Base-by-base conservation (phyloP, 2,329 filamentous ascomycete species). In the Tolypocladium tropicale region DNA sequence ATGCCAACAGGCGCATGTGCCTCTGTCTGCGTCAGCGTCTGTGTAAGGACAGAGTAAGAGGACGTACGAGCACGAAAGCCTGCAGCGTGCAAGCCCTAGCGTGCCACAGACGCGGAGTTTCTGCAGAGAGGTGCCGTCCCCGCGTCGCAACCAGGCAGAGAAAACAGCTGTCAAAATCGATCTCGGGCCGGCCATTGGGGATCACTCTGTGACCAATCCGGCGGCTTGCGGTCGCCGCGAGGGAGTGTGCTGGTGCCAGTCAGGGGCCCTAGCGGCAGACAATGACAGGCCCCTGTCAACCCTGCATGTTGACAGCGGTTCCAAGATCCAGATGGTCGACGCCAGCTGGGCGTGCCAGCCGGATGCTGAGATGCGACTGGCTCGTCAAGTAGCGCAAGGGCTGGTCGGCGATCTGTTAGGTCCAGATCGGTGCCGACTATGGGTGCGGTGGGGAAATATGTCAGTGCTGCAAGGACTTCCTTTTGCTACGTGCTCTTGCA, bases 341-440 rank as follows among this genome's bases (percentile, higher is more conserved):
- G 23, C 54, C 54, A 61, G 54, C 57, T 55, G 57, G 57, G 62
- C 61, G 61, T 61, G 65, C 64, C 62, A 67, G 60, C 60, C 34
- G 43, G 33, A 62, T 53, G 9, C 57, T 21, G 39, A 60, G 63
- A 68, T 70, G 68, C 68, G 68, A 70, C 69, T 70, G 68, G 68
- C 62, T 64, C 59, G 53, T 62, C 63, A 65, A 57, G 59, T 61
- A 61, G 61, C 54, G 62, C 65, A 60, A 68, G 63, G 43, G 32
- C 32, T 12, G 32, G 41, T 34, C 21, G 52, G 41, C 33, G 55
- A 56, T 56, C 51, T 53, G 43, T 23, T 53, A 36, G 55, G 55
- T 53, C 55, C 52, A 53, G 55, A 53, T 53, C 55, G 53, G 53
- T 55, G 54, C n/a, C 53, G 46, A 33, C 32, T 28, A 16, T 41